phyloP scores from a whole-genome alignment of 164 flowering plant genomes.

The Kingdonia uniflora region DNA sequence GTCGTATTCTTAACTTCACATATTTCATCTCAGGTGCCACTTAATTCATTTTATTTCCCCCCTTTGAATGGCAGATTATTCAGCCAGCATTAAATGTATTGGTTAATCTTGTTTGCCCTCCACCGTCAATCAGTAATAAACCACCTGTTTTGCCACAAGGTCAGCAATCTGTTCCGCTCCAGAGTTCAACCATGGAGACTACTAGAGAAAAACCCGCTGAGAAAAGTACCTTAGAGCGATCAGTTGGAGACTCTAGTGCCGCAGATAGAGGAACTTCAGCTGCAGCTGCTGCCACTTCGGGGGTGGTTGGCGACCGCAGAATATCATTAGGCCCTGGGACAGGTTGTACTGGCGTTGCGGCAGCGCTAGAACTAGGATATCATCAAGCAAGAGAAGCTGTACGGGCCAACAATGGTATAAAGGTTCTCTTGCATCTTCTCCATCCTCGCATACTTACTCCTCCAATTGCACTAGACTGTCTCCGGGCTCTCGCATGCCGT shows the following conservation, averaged over 20 bases:
- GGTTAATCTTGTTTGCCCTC: slow-evolving; percentile 95
- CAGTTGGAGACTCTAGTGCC: slow-evolving; percentile 37
- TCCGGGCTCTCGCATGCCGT: slow-evolving; percentile 95
- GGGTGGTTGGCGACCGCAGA: slow-evolving; percentile 87
- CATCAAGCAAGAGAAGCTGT: slow-evolving; percentile 93
- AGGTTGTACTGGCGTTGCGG: slow-evolving; percentile 94
- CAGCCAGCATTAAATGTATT: slow-evolving; percentile 81
- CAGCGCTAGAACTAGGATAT: slow-evolving; percentile 84
- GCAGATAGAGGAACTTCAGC: slow-evolving; percentile 34
- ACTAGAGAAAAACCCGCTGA: slow-evolving; percentile 48
- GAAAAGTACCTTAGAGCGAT: slow-evolving; percentile 36
- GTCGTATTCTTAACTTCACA: too few species aligned
- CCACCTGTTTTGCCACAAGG: slow-evolving; percentile 42
- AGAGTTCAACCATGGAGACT: slow-evolving; percentile 32
- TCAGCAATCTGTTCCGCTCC: slow-evolving; percentile 46
- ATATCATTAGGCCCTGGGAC: slow-evolving; percentile 83
- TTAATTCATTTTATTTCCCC: slow-evolving; percentile 1
- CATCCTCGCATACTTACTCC: slow-evolving; percentile 75
- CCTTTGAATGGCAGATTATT: slow-evolving; percentile 47
- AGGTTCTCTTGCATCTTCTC: slow-evolving; percentile 87
- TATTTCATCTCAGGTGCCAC: too few species aligned
- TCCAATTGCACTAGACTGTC: slow-evolving; percentile 77
- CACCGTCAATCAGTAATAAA: slow-evolving; percentile 88
- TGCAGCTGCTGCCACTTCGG: slow-evolving; percentile 38
- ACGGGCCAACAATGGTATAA: slow-evolving; percentile 92